phyloP scores from a whole-genome alignment of 225 moss, liverwort and hornwort species.

The Thuidium tamariscinum region DNA sequence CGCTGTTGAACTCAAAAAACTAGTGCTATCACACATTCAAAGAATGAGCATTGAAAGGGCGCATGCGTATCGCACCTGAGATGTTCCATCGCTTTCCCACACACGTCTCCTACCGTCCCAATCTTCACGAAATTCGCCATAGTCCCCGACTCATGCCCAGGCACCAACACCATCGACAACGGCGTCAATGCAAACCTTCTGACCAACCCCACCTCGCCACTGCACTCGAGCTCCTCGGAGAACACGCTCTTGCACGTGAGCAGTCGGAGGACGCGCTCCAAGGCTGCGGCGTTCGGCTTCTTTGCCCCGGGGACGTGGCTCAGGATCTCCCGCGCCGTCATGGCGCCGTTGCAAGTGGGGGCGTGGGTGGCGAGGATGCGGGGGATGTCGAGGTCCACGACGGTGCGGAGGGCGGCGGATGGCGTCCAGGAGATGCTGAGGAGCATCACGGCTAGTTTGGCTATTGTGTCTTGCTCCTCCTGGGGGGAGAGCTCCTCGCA shows the following conservation, averaged over 20 bases:
- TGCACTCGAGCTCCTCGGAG: neutral
- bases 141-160: neutral
- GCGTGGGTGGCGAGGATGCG: neutral
- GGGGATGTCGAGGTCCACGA: constrained; percentile 8
- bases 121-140: neutral
- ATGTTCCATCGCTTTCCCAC: neutral
- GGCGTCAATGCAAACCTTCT: neutral
- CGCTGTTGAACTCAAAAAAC: too few species aligned
- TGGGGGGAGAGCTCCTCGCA: too few species aligned
- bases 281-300: neutral
- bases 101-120: neutral
- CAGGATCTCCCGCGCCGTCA: constrained; percentile 3
- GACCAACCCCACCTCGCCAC: neutral
- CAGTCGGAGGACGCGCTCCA: neutral
- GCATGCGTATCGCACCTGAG: neutral
- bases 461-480: neutral
- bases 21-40: too few species aligned
- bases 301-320: neutral
- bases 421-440: neutral
- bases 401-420: neutral
- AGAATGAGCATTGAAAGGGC: neutral
- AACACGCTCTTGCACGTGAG: constrained; percentile 6
- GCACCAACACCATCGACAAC: neutral
- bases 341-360: neutral
- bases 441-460: neutral